Evolutionary conservation across 1,284 basidiomycete genomes (phyloP), one percentile per base, ranked within the genome.

Genomic region (Boletellus dicymbophilus): DNA sequence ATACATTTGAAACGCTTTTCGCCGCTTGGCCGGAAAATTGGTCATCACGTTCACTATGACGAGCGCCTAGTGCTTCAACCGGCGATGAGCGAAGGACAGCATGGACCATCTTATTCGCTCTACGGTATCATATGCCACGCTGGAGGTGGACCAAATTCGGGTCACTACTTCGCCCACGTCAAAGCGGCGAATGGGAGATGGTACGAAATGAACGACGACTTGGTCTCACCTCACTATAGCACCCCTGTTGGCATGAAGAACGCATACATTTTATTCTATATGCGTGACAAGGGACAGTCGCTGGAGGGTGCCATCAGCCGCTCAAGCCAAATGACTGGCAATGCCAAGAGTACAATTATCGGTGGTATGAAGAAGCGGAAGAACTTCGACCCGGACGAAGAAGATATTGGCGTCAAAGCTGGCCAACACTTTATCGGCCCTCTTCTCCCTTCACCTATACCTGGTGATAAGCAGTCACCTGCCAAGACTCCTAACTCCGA

Each of bases 1-100:
- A 78, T 99, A n/a, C 97, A 99, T 64, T 75, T 99, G 36, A 99
- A 99, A 73, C 85, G 97, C 18, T 99, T 99, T 70, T 90, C 90
- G 11, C 90, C 92, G 0, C 76, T 90, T 44, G 96, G 96, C 20
- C 80, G 87, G 52, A 98, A 98, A 73, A 85, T 97, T 40, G 82
- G 80, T 4, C 85, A 90, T 45, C 73, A 76, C 33, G 77, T 99
- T 56, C 75, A 81, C 13, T 99, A 95, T 66, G 85, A 88, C 18
- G 88, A 95, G 46, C 76, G 71, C 6, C 69, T 99, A n/a, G 79
- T 85, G 28, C 75, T 99, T 39, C 78, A 85, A 33, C 81, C 84
- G 0, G 89, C 83, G 65, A 95, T 98, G 90, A 93, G 92, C 61
- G 84, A 90, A 49, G 84, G 80, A 3, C 78, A 83, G 62, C 80